phyloP scores from a whole-genome alignment of 371 early-diverging fungal species.

The Mucor circinelloides region DNA sequence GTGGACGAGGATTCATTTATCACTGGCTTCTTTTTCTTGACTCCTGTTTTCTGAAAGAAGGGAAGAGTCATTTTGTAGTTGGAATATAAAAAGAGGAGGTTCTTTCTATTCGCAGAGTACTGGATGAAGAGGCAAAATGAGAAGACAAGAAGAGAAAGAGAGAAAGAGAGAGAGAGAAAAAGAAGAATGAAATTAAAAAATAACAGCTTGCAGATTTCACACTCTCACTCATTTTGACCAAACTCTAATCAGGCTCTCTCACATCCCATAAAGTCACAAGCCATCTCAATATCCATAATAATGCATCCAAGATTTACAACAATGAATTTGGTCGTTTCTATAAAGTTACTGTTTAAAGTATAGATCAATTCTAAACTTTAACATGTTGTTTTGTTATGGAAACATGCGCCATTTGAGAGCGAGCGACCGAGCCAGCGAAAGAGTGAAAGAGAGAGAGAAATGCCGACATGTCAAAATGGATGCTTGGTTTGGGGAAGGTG shows the following conservation, averaged over 20 bases:
- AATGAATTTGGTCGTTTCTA: background rate
- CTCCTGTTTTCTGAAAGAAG: constrained; percentile 36
- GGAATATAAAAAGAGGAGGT: background rate
- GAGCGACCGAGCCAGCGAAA: too few relatives aligned
- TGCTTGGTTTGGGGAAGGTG: background rate
- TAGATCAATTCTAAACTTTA: background rate
- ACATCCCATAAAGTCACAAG: background rate
- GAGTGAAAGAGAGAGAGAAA: too few relatives aligned
- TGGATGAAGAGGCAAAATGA: background rate
- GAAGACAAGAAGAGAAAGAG: constrained; percentile 2
- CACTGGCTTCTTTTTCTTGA: constrained; percentile 32
- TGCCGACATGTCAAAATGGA: too few relatives aligned
- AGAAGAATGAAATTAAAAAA: background rate
- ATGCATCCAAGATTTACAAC: background rate
- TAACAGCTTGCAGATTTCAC: background rate
- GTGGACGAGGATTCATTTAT: background rate
- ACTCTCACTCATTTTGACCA: background rate
- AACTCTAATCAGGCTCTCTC: background rate
- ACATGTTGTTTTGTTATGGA: background rate
- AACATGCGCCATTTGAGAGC: background rate
- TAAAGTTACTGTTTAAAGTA: background rate
- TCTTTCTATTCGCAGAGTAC: background rate
- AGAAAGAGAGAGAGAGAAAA: constrained; percentile 5
- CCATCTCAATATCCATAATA: too few relatives aligned
- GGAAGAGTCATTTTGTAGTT: constrained; percentile 24